Base-by-base conservation (phyloP, 106 monocot species). In the Phalaenopsis equestris region DNA sequence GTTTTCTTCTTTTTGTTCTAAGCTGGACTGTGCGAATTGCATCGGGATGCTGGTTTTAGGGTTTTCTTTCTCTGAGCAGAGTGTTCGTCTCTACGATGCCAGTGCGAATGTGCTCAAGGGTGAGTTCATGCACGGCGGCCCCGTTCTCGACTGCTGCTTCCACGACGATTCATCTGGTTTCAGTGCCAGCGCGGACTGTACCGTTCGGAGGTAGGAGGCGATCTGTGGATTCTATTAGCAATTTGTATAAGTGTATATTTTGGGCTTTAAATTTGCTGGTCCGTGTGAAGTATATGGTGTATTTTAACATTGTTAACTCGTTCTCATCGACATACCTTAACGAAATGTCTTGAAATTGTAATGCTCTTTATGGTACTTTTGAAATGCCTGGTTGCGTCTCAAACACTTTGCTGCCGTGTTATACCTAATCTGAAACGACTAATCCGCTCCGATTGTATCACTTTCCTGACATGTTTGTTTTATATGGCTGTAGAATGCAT, bases 91-190 rank as follows among this genome's bases (percentile, higher is more conserved):
- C 41, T 98, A 98, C 61, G 97, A 98, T 80, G 97, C 97, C 11
- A 57, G 82, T 6, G 80, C 84, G 18, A 84, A 94, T 77, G 80
- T 85, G 23, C 84, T 94, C 68, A 92, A 87, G 87, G 97, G 97
- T 46, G 89, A 98, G 86, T 94, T 98, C 90, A 67, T 81, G 79
- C 97, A 98, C 55, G 84, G 83, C 1, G 97, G 90, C 0, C 87
- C 97, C 0, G 97, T 98, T 12, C 92, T 98, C 1, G 97, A 98
- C 83, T 94, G 97, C 86, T 98, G 94, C 85, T 98, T 98, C 86
- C 97, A 98, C n/a, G 97, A 94, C 42, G 97, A 98, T 46, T 89
- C 92, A 2, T 98, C 94, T 5, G 98, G 94, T 77, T 98, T 98
- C 77, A 94, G 94, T 65, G 98, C 92, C 2, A 43, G 91, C 42